Base-by-base conservation (phyloP, 441 rosid genomes). In the Dalechampia spathulata region DNA sequence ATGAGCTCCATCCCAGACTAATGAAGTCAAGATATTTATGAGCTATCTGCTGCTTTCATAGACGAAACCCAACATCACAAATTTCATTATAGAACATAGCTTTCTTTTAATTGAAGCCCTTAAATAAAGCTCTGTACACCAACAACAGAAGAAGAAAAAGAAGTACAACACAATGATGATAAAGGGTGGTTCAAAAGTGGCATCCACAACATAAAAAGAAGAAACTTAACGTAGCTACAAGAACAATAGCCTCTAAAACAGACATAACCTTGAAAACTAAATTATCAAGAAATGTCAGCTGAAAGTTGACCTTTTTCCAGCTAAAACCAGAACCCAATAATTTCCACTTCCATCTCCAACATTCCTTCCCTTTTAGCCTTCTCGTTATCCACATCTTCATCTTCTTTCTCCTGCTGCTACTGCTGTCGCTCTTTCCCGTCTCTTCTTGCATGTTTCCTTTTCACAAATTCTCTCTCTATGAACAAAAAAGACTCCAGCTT, bases 121-220 rank as follows among this genome's bases (percentile, higher is more conserved):
- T n/a, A n/a, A n/a, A n/a, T n/a, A n/a, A n/a, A n/a, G n/a, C n/a
- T n/a, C n/a, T n/a, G n/a, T n/a, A n/a, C n/a, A n/a, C n/a, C n/a
- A n/a, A n/a, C n/a, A n/a, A n/a, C n/a, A n/a, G n/a, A n/a, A n/a
- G n/a, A n/a, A n/a, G n/a, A n/a, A n/a, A n/a, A n/a, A n/a, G n/a
- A n/a, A n/a, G n/a, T n/a, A n/a, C n/a, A n/a, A n/a, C n/a, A n/a
- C n/a, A n/a, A n/a, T n/a, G n/a, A n/a, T n/a, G n/a, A n/a, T n/a
- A n/a, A n/a, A n/a, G 43, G 43, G 41, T 16, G 9, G 19, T 10
- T 67, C 71, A 85, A 45, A 85, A 68, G 63, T 76, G 75, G 71
- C 94, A 77, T 25, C 94, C 90, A 34, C 81, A 85, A 49, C 77
- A 86, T 41, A 81, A 69, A 51, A 66, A 83, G 75, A 86, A 86